Conservation (phyloP, 257 asterid genomes). For the Lantana camara region DNA sequence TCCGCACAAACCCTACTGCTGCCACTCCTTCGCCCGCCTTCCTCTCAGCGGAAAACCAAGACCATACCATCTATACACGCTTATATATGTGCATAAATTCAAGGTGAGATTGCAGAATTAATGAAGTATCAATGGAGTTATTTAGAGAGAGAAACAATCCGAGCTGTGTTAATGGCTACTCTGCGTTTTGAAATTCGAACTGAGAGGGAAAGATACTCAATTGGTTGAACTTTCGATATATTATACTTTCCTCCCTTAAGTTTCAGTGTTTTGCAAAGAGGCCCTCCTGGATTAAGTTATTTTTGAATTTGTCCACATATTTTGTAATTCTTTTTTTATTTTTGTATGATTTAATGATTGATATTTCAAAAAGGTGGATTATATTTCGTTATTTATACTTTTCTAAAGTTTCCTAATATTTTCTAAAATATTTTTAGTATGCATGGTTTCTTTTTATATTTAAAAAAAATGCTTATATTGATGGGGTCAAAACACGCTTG, state of each 20-base stretch:
- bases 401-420: too few species aligned
- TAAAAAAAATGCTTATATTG: too few species aligned
- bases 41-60: conserved; percentile 34
- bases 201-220: conserved; percentile 49
- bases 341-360: too few species aligned
- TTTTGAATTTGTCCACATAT: too few species aligned
- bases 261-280: neutral
- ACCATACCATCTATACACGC: conserved; percentile 33
- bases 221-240: neutral
- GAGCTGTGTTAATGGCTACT: conserved; percentile 25
- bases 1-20: conserved; percentile 33
- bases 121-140: conserved; percentile 7
- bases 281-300: neutral
- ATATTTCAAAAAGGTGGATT: too few species aligned
- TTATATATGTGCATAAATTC: neutral
- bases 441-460: too few species aligned
- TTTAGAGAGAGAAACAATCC: conserved; percentile 19
- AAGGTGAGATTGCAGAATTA: conserved; percentile 27
- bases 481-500: too few species aligned
- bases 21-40: conserved; percentile 31
- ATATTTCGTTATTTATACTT: too few species aligned
- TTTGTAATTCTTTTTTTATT: too few species aligned
- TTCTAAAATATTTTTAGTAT: too few species aligned
- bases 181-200: conserved; percentile 49
- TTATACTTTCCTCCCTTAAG: conserved; percentile 24